Evolutionary conservation across 2,329 filamentous ascomycete species (phyloP), one percentile per base, ranked within the genome.

Genomic region (Botryotinia narcissicola): DNA sequence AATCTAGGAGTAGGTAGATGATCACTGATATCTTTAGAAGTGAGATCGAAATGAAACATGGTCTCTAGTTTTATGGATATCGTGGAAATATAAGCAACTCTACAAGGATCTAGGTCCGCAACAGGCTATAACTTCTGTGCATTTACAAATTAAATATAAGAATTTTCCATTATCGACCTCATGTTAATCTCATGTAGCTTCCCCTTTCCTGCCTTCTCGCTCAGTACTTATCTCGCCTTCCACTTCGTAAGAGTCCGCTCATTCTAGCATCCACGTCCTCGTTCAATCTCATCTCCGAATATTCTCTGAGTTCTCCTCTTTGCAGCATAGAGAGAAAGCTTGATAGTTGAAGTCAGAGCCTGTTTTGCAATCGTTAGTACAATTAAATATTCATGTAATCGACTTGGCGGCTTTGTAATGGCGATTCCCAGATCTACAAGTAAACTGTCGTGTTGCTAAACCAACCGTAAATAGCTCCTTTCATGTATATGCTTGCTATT

Each of bases 1-100:
- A 74, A 74, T 54, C 6, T 77, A 22, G 35, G 57, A 32, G 9
- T 37, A 20, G n/a, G 62, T 64, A 57, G 40, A 44, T 74, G 5
- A 73, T 32, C 37, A 44, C 5, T 32, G n/a, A 18, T 32, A 18
- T 25, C 8, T 6, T 18, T 32, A 32, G 14, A 20, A 57, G 8
- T 6, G 18, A 44, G 9, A 16, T 57, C 6, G 4, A 18, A 32
- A 25, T 8, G 29, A 12, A 44, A 4, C 6, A 42, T 32, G 12
- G 25, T 35, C 10, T 22, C 20, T 44, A 32, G 0, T 9, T 8
- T 16, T 42, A 32, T 18, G 37, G 9, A 51, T 25, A 10, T 4
- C 22, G 10, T 57, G 10, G 37, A 3, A 42, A 29, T 42, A 44
- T 42, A 14, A 16, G 35, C 12, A 10, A 22, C 0, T 35, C 9